Conservation (phyloP, 768 basidiomycete species). For the Cantharellus cinnabarinus region DNA sequence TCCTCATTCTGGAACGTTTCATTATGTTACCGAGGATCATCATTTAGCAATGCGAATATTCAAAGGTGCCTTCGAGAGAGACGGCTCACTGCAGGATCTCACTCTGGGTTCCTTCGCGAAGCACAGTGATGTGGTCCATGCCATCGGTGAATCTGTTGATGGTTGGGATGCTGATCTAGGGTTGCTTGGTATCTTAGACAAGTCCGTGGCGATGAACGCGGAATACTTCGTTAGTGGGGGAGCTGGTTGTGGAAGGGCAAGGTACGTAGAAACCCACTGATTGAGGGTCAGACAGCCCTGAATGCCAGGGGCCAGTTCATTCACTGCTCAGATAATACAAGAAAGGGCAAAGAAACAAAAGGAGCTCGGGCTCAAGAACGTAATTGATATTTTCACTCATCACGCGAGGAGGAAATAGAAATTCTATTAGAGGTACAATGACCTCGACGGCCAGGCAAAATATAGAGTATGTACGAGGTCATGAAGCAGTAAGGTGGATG, state of each 20-base stretch:
- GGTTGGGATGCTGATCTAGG: conserved; percentile 27
- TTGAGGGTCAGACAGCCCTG: background rate
- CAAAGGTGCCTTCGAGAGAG: background rate
- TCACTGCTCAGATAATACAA: background rate
- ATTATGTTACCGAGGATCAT: background rate
- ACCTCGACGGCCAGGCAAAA: no score
- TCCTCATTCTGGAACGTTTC: background rate
- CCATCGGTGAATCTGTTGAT: conserved; percentile 11
- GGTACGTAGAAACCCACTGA: conserved; percentile 14
- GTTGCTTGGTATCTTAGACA: conserved; percentile 34
- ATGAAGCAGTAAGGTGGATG: no score
- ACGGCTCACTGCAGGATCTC: background rate
- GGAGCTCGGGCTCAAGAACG: background rate
- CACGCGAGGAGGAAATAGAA: no score
- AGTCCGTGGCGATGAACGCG: conserved; percentile 30
- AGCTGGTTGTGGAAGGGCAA: conserved; percentile 23
- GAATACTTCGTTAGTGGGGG: conserved; percentile 31
- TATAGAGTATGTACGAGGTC: no score
- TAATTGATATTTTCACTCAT: background rate
- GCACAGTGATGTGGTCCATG: background rate
- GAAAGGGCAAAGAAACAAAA: background rate
- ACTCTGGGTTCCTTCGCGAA: background rate
- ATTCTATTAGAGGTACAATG: no score
- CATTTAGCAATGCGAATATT: background rate
- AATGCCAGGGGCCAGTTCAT: background rate